Percentiles rank a stretch among this genome's conserved stretches.
Evolutionary conservation across 2,329 filamentous ascomycete genomes (phyloP).

Genomic region (Triangularia verruculosa): DNA sequence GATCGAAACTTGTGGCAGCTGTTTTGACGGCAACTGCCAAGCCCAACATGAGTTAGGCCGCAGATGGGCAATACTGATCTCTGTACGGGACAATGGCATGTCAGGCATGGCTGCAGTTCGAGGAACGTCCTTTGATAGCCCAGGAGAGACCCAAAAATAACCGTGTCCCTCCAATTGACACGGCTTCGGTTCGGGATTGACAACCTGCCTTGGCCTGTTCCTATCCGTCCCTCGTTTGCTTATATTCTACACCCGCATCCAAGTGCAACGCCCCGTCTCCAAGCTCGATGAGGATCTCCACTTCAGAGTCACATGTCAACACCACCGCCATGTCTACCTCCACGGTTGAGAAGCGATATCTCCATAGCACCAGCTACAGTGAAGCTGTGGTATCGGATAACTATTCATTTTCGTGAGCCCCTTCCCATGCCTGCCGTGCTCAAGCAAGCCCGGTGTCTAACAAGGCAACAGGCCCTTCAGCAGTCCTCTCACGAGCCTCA

Average conservation of each 20-base stretch:
- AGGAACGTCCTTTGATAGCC: neutral
- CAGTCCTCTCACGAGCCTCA: slow-evolving; percentile 6
- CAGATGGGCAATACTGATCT: no score
- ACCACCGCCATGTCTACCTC: neutral
- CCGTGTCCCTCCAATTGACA: neutral
- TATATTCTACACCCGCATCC: neutral
- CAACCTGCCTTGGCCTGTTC: neutral
- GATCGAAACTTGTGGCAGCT: neutral
- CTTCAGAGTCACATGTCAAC: neutral
- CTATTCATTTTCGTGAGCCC: neutral
- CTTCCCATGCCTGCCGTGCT: neutral
- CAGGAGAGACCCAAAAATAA: neutral
- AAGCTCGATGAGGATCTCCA: neutral
- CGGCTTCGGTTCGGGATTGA: no score
- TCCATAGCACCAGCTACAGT: neutral
- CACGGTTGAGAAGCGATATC: neutral
- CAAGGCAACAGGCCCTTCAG: slow-evolving; percentile 16
- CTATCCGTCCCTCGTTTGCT: neutral
- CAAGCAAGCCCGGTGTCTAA: neutral
- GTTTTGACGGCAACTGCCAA: neutral
- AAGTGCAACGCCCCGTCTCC: neutral
- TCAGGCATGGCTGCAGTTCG: neutral
- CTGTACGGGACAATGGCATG: no score
- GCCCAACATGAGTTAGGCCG: neutral
- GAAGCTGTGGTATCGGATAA: neutral